Conservation (phyloP, 352 stramenopile species). For the Globisporangium abappressorium region DNA sequence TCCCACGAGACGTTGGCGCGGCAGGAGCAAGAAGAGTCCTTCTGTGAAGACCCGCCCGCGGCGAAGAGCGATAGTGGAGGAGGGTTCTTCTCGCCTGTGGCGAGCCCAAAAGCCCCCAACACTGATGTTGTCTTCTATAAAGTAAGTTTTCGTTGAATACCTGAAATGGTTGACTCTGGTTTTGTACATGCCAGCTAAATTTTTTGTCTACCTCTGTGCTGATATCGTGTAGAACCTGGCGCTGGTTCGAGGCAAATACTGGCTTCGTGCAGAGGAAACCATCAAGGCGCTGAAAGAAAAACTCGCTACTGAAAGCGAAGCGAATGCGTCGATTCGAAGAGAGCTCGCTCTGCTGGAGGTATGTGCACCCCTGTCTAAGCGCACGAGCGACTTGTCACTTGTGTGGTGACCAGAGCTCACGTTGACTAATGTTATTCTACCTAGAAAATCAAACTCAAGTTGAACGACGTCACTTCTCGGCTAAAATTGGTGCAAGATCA, state of each 20-base stretch:
- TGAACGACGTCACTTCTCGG: neutral
- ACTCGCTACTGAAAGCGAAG: neutral
- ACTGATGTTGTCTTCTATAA: slow-evolving; percentile 9
- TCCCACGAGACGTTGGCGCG: slow-evolving; percentile 10
- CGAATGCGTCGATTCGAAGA: neutral
- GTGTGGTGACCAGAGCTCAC: too few relatives aligned
- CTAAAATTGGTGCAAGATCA: neutral
- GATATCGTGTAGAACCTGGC: slow-evolving; percentile 7
- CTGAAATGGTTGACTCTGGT: neutral
- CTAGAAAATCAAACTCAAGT: slow-evolving; percentile 1
- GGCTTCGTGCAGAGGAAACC: slow-evolving; percentile 10
- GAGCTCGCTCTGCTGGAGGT: slow-evolving; percentile 7
- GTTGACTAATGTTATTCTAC: neutral
- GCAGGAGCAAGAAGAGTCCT: slow-evolving; percentile 9
- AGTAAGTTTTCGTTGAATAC: neutral
- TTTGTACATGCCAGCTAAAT: neutral
- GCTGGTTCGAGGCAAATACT: slow-evolving; percentile 13
- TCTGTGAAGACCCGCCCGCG: neutral
- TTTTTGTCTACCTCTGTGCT: neutral
- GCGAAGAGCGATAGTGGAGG: neutral
- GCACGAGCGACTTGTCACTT: neutral
- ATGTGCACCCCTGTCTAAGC: neutral
- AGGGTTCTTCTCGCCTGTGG: neutral
- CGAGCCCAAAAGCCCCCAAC: slow-evolving; percentile 7
- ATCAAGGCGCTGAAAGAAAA: slow-evolving; percentile 8